Conservation (phyloP, 768 basidiomycete species). For the Tulasnella sp. region DNA sequence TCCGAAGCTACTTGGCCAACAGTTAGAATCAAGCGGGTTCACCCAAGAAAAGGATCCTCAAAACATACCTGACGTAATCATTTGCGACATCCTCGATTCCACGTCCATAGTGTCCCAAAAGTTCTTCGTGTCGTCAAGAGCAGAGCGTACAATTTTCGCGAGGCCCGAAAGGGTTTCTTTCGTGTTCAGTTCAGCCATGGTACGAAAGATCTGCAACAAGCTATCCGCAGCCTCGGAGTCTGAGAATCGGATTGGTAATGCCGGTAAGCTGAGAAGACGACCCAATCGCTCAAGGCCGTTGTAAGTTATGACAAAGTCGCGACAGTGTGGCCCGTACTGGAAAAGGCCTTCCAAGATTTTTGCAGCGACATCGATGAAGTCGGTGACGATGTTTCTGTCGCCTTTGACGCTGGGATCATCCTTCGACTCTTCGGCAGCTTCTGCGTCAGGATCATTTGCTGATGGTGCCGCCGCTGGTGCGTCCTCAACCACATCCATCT, state of each 20-base stretch:
- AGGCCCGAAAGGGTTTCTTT: conserved; percentile 63
- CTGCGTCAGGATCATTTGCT: conserved; percentile 16
- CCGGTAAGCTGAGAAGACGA: conserved; percentile 69
- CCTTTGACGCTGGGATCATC: conserved; percentile 19
- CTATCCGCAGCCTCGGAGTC: conserved; percentile 78
- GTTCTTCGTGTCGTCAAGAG: conserved; percentile 54
- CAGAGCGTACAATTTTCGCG: conserved; percentile 55
- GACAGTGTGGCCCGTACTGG: conserved; percentile 81
- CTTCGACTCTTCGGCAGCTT: conserved; percentile 15
- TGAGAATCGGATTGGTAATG: conserved; percentile 80
- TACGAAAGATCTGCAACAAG: conserved; percentile 77
- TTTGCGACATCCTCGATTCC: conserved; percentile 51
- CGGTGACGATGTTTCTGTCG: conserved; percentile 20
- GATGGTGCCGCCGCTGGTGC: conserved; percentile 10
- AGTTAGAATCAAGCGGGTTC: conserved; percentile 8
- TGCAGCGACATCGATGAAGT: conserved; percentile 29
- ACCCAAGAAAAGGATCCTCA: conserved; percentile 2
- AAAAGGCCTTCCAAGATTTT: conserved; percentile 72
- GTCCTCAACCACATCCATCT: conserved; percentile 8
- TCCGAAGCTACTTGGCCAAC: conserved; percentile 33
- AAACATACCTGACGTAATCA: conserved; percentile 42
- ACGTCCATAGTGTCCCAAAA: conserved; percentile 54
- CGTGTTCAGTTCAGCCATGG: conserved; percentile 79
- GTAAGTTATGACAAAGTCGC: conserved; percentile 70
- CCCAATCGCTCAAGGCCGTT: conserved; percentile 68